phyloP scores from a whole-genome alignment of 192 early-diverging fungal species.

The Entomortierella chlamydospora region DNA sequence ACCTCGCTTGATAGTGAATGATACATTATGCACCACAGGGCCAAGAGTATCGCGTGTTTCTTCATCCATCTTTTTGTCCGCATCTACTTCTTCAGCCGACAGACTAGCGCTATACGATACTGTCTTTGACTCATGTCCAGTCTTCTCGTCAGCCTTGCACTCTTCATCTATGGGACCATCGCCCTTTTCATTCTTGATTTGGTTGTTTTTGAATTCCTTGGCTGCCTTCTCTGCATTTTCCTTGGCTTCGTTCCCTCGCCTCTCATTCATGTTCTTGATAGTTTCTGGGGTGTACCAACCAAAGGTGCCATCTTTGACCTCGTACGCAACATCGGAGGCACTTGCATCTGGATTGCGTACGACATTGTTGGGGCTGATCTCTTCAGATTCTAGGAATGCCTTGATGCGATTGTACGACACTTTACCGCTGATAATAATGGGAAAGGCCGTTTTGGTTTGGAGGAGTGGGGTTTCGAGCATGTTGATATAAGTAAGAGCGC shows the following conservation, averaged over 20 bases:
- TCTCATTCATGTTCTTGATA: slow-evolving; percentile 20
- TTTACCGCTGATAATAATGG: no score
- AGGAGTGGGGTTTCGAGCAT: no score
- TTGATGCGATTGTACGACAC: no score
- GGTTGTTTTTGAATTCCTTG: slow-evolving; percentile 11
- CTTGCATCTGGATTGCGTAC: no score
- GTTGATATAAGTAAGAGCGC: no score
- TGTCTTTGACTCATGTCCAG: slow-evolving; percentile 2
- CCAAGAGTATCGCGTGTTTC: slow-evolving; percentile 8
- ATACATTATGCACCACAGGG: slow-evolving; percentile 39
- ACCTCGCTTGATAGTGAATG: slow-evolving; percentile 51
- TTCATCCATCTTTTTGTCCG: neutral
- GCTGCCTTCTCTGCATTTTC: slow-evolving; percentile 16
- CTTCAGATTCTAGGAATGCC: no score
- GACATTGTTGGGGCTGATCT: no score
- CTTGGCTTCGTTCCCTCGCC: slow-evolving; percentile 14
- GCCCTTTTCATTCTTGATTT: slow-evolving; percentile 9
- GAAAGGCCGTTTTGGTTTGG: no score
- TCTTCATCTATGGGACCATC: neutral
- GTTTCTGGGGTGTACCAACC: slow-evolving; percentile 26
- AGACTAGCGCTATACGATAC: no score
- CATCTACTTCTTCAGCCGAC: slow-evolving; percentile 5
- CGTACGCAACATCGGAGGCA: no score
- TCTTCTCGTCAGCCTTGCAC: neutral
- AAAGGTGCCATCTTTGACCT: no score